Evolutionary conservation across 371 early-diverging fungal species (phyloP), one percentile per base, ranked within the genome.

Genomic region (Mortierella sp.): DNA sequence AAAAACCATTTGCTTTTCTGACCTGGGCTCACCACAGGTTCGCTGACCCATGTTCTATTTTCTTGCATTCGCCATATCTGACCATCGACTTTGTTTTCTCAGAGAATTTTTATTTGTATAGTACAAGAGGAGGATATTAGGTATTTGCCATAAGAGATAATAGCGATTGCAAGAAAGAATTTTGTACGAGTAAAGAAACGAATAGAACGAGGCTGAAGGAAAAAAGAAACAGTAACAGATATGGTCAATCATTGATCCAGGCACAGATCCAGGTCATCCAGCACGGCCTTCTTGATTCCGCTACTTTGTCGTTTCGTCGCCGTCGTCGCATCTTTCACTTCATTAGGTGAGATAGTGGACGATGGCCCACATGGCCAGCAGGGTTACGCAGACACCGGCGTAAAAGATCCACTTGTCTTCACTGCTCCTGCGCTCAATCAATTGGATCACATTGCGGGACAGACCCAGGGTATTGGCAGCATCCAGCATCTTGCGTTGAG

Each of bases 371-470:
- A 92, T 85, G 24, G 86, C 79, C 16, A 90, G 69, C 24, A 91
- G 69, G 29, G 94, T 92, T 50, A 93, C 78, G 26, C 91, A 79
- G 29, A 93, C 88, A n/a, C 94, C 95, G 4, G 88, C 93, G 79
- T 90, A 89, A 77, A 96, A 93, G 68, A 97, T 92, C 92, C 93
- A 95, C 77, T 91, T 92, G 86, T 97, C 97, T 67, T 94, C 92
- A 31, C 88, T 78, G 68, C 93, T 90, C 64, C 96, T 88, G 70
- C 95, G 91, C 80, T 97, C 96, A 77, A 97, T 96, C 77, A 90
- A 93, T 41, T 94, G 89, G 52, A 97, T 96, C 2, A 94, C 92
- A 73, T 92, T 92, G 40, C 93, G 91, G n/a, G 95, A 95, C 63
- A 97, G 83, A 9, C 97, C 97, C 11, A 97, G 86, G 6, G 92